Conservation (phyloP, 1,284 basidiomycete genomes). For the Fereydounia khargensis region DNA sequence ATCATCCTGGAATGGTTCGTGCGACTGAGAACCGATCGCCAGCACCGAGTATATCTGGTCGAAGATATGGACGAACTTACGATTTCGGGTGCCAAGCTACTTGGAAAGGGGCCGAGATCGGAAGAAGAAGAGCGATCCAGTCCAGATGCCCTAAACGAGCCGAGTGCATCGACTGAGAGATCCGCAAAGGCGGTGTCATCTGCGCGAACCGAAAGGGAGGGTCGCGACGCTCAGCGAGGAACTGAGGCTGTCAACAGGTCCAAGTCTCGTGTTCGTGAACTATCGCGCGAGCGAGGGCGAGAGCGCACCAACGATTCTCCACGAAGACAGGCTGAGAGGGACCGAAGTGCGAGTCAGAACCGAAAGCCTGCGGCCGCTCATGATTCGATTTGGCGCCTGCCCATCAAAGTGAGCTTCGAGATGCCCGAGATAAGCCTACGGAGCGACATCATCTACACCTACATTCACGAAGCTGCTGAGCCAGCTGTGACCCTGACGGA, state of each 20-base stretch:
- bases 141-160: neutral
- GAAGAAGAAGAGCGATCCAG: neutral
- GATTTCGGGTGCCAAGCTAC: constrained; percentile 9
- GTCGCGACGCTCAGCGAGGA: constrained; percentile 23
- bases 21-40: constrained; percentile 83
- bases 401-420: constrained; percentile 72
- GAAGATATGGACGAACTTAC: constrained; percentile 60
- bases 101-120: constrained; percentile 19
- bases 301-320: constrained; percentile 16
- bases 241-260: constrained; percentile 11
- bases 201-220: constrained; percentile 20
- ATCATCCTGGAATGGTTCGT: constrained; percentile 81
- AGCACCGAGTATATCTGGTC: constrained; percentile 78
- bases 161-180: neutral
- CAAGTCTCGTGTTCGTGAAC: constrained; percentile 24
- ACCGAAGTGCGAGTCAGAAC: constrained; percentile 63
- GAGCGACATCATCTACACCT: constrained; percentile 62
- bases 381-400: constrained; percentile 70
- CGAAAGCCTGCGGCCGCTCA: constrained; percentile 4
- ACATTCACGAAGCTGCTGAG: constrained; percentile 55
- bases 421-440: constrained; percentile 58
- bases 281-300: constrained; percentile 23
- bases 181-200: neutral
- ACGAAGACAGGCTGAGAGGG: constrained; percentile 14
- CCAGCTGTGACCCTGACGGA: constrained; percentile 40